Percentiles rank a stretch among this genome's conserved stretches.
Evolutionary conservation across 1,284 basidiomycete genomes (phyloP).

Genomic region (Ceratobasidium sp.): DNA sequence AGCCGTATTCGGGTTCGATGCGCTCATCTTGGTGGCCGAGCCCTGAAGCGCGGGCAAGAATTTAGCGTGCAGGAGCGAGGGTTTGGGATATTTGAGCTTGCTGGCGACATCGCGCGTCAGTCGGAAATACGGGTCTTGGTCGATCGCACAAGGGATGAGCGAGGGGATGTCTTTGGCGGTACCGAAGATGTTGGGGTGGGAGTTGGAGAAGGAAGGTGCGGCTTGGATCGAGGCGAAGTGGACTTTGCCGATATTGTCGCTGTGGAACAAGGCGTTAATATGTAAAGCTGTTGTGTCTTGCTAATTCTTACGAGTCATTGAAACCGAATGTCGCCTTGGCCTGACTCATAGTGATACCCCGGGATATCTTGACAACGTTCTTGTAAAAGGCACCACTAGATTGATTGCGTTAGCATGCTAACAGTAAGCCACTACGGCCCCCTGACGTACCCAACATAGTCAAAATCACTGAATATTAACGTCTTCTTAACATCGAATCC

Average conservation of each 20-base stretch:
- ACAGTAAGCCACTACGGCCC: not conserved
- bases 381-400: constrained; percentile 87
- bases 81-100: constrained; percentile 96
- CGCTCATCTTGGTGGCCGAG: constrained; percentile 98
- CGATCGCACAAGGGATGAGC: constrained; percentile 98
- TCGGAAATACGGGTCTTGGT: constrained; percentile 97
- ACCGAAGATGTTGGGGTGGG: constrained; percentile 98
- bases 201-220: constrained; percentile 96
- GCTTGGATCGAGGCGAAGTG: constrained; percentile 99
- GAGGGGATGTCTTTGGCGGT: constrained; percentile 83
- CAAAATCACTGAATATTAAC: constrained; percentile 95
- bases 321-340: constrained; percentile 97
- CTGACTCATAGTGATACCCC: constrained; percentile 93
- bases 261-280: constrained; percentile 49
- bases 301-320: constrained; percentile 78
- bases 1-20: constrained; percentile 86
- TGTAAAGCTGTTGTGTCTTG: not conserved
- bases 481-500: constrained; percentile 94
- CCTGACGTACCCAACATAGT: constrained; percentile 70
- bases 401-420: not conserved
- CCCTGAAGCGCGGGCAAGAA: constrained; percentile 99
- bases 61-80: constrained; percentile 89
- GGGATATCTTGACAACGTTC: constrained; percentile 92
- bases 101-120: constrained; percentile 94
- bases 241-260: constrained; percentile 97